Percentiles rank a stretch among this genome's conserved stretches.
Conservation (phyloP, 768 basidiomycete species). For the Saitozyma sp. region DNA sequence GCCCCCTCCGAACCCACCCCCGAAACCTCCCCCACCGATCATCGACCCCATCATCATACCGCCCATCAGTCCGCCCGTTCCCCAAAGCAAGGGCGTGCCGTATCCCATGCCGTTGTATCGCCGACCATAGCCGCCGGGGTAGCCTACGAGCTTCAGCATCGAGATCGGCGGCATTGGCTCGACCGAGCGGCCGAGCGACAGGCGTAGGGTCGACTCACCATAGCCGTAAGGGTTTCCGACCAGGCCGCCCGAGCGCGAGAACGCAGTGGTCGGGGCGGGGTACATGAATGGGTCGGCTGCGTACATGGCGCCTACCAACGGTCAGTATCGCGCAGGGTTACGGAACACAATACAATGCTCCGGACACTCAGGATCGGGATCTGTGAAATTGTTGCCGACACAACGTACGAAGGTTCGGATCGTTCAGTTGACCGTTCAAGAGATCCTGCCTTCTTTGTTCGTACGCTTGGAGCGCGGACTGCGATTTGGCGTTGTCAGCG, state of each 20-base stretch:
- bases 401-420: constrained; percentile 33
- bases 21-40: not conserved
- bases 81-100: constrained; percentile 11
- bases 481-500: not conserved
- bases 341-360: not conserved
- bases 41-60: constrained; percentile 13
- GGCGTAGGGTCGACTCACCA: constrained; percentile 20
- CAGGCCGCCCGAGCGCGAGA: constrained; percentile 23
- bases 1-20: constrained; percentile 5
- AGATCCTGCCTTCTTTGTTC: constrained; percentile 33
- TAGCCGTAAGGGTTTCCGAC: constrained; percentile 37
- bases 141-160: constrained; percentile 11
- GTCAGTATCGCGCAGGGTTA: not conserved
- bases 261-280: constrained; percentile 27
- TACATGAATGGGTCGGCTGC: constrained; percentile 36
- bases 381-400: not conserved
- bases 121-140: constrained; percentile 27
- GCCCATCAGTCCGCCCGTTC: constrained; percentile 21
- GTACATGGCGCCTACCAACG: constrained; percentile 24
- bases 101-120: constrained; percentile 14
- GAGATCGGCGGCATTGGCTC: not conserved
- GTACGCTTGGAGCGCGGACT: constrained; percentile 36
- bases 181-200: not conserved
- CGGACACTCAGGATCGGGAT: not conserved
- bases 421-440: constrained; percentile 29